Base-by-base conservation (phyloP, 139 green algal species). In the Desmodesmus armatus region DNA sequence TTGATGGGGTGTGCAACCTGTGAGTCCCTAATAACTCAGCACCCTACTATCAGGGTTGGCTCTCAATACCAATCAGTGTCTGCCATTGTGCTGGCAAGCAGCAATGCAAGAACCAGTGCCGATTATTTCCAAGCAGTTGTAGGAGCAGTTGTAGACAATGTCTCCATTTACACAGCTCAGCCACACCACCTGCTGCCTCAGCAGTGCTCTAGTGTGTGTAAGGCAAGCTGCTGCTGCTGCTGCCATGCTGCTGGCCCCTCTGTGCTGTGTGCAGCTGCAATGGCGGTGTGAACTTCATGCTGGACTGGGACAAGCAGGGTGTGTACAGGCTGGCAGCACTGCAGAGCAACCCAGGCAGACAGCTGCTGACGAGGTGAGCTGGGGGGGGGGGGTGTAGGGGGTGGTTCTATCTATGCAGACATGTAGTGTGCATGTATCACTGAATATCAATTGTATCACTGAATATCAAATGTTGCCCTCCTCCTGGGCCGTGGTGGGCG, bases 1-100 rank as follows among this genome's bases (percentile, higher is more conserved):
- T 93, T 41, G 95, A 97, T 63, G 94, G 94, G 0, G 93, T 97
- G 0, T 97, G 95, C 91, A 96, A 96, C 79, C 69, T 98, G 80
- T 97, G 82, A 92, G 89, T 72, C n/a, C n/a, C n/a, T n/a, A n/a
- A n/a, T n/a, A n/a, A n/a, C n/a, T n/a, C n/a, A n/a, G n/a, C n/a
- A n/a, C n/a, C n/a, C n/a, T n/a, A n/a, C n/a, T n/a, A n/a, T n/a
- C n/a, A n/a, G n/a, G n/a, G n/a, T n/a, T n/a, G n/a, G n/a, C n/a
- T n/a, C n/a, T n/a, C n/a, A n/a, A n/a, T n/a, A n/a, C n/a, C n/a
- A n/a, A n/a, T n/a, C n/a, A n/a, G n/a, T n/a, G n/a, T 44, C 19
- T 29, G 15, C 21, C 9, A 7, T 69, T 31, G 9, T 27, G 29
- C 60, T 72, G 63, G 63, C n/a, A n/a, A 72, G n/a, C 69, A 31